Evolutionary conservation across 345 rosid genomes (phyloP), one percentile per base, ranked within the genome.

Genomic region (Eucalyptus guilfoylei): DNA sequence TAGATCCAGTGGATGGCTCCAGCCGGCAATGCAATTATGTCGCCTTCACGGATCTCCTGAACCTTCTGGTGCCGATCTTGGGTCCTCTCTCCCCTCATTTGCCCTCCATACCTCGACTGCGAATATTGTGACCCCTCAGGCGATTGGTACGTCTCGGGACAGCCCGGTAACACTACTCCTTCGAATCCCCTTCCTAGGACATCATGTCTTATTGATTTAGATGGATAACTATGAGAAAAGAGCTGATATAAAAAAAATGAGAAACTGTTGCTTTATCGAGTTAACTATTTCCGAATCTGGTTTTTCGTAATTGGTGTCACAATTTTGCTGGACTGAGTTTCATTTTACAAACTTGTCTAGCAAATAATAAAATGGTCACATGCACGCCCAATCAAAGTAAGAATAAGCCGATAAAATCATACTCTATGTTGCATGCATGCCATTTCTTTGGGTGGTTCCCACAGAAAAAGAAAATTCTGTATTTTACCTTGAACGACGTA

Each of bases 1-100:
- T 91, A 93, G 72, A 91, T 48, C 96, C 96, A 95, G 85, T 93
- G 91, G 62, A 93, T 86, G 4, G 87, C 91, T 49, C 96, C 96
- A 4, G 93, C 81, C 1, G 94, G 95, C 90, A 94, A 16, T 7
- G 95, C 95, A 0, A 93, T 6, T 21, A 94, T 44, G 86, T 94
- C 94, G 1, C 95, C 96, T 26, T 91, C 88, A 8, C 92, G 80
- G 88, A 95, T 34, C 19, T 60, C 80, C 47, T 93, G 67, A 47
- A 91, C 89, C 87, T 93, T 91, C 88, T 93, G 94, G 91, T 93
- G 93, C 37, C 80, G 62, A 80, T 91, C 92, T 19, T 87, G 76
- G 6, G 87, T 14, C 50, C 86, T 21, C 89, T 49, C 67, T 49
- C 88, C 44, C 64, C 88, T 14, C 34, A 14, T n/a, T 30, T n/a